These are phyloP conservation scores for Xylaria sp. DNA, from an alignment of 2,329 filamentous ascomycete genomes.

Conservation along the genomic window DNA sequence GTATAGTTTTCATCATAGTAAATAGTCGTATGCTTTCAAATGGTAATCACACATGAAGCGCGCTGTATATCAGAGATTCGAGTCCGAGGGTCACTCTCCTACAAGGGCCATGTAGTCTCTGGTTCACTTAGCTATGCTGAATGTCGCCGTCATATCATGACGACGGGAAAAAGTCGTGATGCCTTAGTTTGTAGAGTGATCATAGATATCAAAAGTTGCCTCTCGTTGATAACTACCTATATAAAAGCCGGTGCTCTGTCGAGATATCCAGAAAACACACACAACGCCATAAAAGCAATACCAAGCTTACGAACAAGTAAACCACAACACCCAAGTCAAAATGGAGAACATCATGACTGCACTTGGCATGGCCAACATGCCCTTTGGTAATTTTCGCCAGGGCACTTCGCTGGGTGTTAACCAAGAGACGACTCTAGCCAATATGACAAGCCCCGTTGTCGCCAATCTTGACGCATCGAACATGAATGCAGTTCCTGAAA, in stretches of 20 bases:
- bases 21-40: too few species aligned
- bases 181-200: neutral
- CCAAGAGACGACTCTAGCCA: neutral
- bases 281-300: neutral
- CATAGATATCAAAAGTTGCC: neutral
- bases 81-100: too few species aligned
- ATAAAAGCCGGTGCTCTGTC: neutral
- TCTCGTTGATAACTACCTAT: neutral
- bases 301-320: neutral
- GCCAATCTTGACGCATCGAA: neutral
- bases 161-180: neutral
- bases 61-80: too few species aligned
- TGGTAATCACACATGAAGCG: too few species aligned
- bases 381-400: neutral
- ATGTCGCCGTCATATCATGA: neutral
- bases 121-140: neutral
- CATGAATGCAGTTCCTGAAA: neutral
- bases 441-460: too few species aligned
- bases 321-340: neutral
- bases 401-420: neutral
- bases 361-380: neutral
- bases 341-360: neutral
- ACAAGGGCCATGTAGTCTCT: neutral
- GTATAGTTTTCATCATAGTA: too few species aligned
- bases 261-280: neutral